phyloP scores from a whole-genome alignment of 768 basidiomycete species.

The Trametes cingulata region DNA sequence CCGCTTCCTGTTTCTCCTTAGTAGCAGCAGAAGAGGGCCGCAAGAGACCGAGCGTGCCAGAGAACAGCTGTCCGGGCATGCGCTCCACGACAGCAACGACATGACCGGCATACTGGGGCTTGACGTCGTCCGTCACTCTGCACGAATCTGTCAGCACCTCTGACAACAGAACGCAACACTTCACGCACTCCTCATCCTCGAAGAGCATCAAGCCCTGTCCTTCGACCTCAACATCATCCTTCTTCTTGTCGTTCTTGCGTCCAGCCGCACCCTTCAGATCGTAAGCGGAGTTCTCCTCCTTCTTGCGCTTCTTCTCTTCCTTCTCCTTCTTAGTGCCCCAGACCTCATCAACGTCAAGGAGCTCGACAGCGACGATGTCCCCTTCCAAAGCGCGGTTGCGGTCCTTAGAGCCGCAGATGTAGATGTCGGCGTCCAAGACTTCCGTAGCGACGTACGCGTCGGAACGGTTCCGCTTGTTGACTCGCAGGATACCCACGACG shows the following conservation, averaged over 20 bases:
- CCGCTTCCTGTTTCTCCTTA: conserved; percentile 98
- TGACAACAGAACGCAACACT: not conserved
- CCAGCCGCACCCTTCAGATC: conserved; percentile 74
- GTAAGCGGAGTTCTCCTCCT: conserved; percentile 97
- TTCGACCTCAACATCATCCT: conserved; percentile 99
- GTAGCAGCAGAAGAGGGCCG: conserved; percentile 96
- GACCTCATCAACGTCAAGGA: conserved; percentile 96
- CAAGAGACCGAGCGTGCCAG: conserved; percentile 91
- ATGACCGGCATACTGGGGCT: conserved; percentile 98
- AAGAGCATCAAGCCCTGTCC: conserved; percentile 96
- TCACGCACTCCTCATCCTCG: conserved; percentile 89
- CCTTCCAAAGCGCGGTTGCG: conserved; percentile 98
- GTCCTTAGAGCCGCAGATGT: conserved; percentile 98
- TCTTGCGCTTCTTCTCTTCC: conserved; percentile 99
- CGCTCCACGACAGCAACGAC: conserved; percentile 99
- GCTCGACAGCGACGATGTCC: conserved; percentile 96
- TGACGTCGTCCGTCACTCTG: conserved; percentile 95
- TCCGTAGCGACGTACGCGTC: conserved; percentile 99
- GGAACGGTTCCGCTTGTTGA: conserved; percentile 97
- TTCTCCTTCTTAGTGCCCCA: conserved; percentile 99
- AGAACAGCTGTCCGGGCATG: conserved; percentile 98
- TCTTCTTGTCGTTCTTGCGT: conserved; percentile 98
- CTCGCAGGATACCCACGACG: conserved; percentile 94
- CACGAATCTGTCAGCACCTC: conserved; percentile 16
- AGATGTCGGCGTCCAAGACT: conserved; percentile 97